A percentile compares a stretch with the other conserved stretches of the same genome.
phyloP scores from a whole-genome alignment of 352 stramenopile species.

The Pythium utonaiense region DNA sequence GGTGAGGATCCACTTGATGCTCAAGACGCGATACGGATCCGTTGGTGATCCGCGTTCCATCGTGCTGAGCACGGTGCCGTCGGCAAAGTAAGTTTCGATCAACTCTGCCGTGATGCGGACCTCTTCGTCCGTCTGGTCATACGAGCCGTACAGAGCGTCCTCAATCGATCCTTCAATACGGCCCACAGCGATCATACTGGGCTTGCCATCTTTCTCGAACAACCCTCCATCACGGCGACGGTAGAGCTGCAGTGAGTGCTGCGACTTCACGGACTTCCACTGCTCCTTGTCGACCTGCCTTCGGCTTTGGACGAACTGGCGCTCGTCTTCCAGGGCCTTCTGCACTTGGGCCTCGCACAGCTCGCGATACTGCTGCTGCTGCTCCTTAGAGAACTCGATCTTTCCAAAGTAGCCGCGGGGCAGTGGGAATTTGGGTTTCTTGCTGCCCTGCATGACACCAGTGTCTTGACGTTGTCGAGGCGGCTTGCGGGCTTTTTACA shows the following conservation, averaged over 20 bases:
- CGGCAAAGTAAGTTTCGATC: slow-evolving; percentile 21
- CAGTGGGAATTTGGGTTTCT: slow-evolving; percentile 24
- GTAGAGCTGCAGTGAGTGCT: slow-evolving; percentile 39
- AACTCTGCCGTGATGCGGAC: slow-evolving; percentile 32
- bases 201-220: slow-evolving; percentile 29
- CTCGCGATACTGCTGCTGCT: slow-evolving; percentile 30
- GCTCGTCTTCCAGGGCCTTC: slow-evolving; percentile 28
- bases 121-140: slow-evolving; percentile 46
- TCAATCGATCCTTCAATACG: slow-evolving; percentile 42
- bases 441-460: no score
- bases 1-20: slow-evolving; percentile 48
- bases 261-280: slow-evolving; percentile 41
- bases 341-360: slow-evolving; percentile 33
- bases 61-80: slow-evolving; percentile 38
- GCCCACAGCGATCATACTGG: slow-evolving; percentile 40
- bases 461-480: no score
- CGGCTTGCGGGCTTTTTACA: no score
- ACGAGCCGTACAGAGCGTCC: slow-evolving; percentile 44
- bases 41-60: slow-evolving; percentile 33
- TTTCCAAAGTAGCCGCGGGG: slow-evolving; percentile 22
- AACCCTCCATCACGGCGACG: slow-evolving; percentile 27
- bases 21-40: slow-evolving; percentile 49
- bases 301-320: slow-evolving; percentile 9
- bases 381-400: slow-evolving; percentile 14
- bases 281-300: slow-evolving; percentile 26